These are phyloP conservation scores for Colletotrichum theobromicola DNA, from an alignment of 2,329 filamentous ascomycete genomes.

Conservation along the genomic window DNA sequence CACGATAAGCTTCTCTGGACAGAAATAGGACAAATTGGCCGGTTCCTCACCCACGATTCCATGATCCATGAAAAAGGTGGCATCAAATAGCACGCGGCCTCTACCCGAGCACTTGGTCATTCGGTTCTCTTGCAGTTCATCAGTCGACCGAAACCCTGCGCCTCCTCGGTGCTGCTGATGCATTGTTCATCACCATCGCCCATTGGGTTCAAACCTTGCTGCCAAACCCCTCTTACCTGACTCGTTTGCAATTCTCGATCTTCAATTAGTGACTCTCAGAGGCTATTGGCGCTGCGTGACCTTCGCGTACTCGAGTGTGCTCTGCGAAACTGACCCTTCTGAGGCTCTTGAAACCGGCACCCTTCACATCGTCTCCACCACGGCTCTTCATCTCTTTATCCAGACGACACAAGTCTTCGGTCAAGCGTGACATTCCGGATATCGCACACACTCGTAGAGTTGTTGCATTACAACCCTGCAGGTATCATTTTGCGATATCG, in stretches of 20 bases:
- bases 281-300: neutral
- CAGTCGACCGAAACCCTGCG: conserved; percentile 12
- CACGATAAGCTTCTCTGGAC: neutral
- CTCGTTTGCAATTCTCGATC: neutral
- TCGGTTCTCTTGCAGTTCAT: neutral
- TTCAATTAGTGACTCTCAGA: neutral
- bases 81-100: neutral
- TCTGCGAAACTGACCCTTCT: neutral
- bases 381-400: neutral
- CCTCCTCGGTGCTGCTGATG: neutral
- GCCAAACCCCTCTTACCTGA: neutral
- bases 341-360: neutral
- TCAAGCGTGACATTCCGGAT: neutral
- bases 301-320: neutral
- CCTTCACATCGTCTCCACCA: neutral
- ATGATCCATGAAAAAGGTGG: neutral
- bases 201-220: neutral
- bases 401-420: conserved; percentile 11
- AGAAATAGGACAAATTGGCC: neutral
- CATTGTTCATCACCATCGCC: neutral
- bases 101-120: neutral
- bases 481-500: neutral
- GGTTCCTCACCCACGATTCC: neutral
- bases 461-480: neutral
- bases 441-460: neutral